Evolutionary conservation across 2,329 filamentous ascomycete species (phyloP).

Genomic region (Colletotrichum cereale): DNA sequence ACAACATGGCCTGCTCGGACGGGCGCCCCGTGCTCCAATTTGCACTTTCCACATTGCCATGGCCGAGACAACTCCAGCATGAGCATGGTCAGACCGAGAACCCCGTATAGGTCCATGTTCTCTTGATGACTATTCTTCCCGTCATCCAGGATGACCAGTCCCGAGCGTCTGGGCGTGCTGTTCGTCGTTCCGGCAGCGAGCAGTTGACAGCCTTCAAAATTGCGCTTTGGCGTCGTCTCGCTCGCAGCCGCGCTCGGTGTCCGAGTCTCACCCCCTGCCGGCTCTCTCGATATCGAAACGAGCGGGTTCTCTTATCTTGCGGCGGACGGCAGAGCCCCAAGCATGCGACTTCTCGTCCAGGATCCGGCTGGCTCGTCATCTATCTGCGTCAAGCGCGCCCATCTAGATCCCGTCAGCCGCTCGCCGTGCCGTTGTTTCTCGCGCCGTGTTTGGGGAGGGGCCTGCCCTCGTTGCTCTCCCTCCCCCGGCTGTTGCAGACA

Average conservation of each 20-base stretch:
- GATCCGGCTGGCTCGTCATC: neutral
- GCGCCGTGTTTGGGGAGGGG: neutral
- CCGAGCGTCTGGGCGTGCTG: neutral
- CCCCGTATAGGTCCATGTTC: neutral
- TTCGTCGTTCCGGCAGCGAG: neutral
- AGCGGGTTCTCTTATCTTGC: neutral
- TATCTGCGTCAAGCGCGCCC: neutral
- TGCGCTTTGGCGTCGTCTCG: neutral
- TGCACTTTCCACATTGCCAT: neutral
- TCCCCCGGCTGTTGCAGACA: slow-evolving; percentile 24
- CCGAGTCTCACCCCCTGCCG: neutral
- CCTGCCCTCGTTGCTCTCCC: neutral
- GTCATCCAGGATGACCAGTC: neutral
- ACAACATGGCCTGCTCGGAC: neutral
- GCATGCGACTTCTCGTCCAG: neutral
- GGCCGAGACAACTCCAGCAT: neutral
- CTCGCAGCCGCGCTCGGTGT: neutral
- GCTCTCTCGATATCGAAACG: neutral
- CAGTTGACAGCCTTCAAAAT: neutral
- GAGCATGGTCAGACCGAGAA: neutral
- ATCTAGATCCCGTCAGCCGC: slow-evolving; percentile 8
- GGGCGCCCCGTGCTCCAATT: neutral
- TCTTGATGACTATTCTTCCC: neutral
- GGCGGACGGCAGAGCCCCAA: neutral
- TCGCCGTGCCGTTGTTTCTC: neutral